Evolutionary conservation across 306 rosid species (phyloP), one percentile per base, ranked within the genome.

Genomic region (Prunus davidiana): DNA sequence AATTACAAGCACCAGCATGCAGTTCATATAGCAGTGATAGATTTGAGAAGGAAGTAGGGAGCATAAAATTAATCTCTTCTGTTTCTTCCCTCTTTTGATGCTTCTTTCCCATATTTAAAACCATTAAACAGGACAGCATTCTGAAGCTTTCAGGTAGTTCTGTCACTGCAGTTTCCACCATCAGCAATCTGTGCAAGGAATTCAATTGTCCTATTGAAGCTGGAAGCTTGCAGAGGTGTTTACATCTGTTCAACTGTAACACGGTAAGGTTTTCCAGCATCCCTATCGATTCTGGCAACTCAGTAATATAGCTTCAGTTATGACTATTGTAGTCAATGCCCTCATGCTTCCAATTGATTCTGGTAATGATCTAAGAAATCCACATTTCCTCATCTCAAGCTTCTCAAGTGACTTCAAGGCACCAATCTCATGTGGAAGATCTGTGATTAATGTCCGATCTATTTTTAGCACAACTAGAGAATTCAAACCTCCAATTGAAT

Each of bases 101-200:
- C 63, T 15, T 80, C 75, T 85, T 87, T 24, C 83, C 74, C 86
- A 89, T 87, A 25, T 66, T 75, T 63, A 89, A 68, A 70, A 64
- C 80, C 80, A 79, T 85, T 75, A 91, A 85, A 47, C 46, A 81
- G 54, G 91, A 80, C 32, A 88, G 93, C 89, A 54, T 82, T 38
- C 93, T 89, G 19, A 91, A 91, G 67, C 83, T 87, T 76, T 85
- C 84, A 4, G 91, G 96, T 70, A 91, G 79, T 70, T 82, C 84
- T 22, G 78, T 67, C 60, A 87, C 66, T 32, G 79, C 81, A 0
- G 91, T 88, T 64, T 84, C 89, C 75, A 20, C 83, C 88, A 91
- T 87, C 46, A 8, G 16, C 64, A 91, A 62, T 30, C 72, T 86
- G 66, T 51, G 75, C 73, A 91, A 75, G 55, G 89, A 87, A 70